Evolutionary conservation across 176 grass and related monocot genomes (phyloP).

Genomic region (Hordeum vulgare): MorexV3_pseudomolecules_assembly NC_058524.1:615344432-615344931

Average conservation of each 20-base stretch:
- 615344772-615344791: no score
- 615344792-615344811: no score
- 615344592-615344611: neutral
- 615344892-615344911: conserved; percentile 10
- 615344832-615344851: no score
- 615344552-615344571: neutral
- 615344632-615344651: neutral
- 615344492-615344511: neutral
- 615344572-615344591: neutral
- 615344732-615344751: no score
- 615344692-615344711: neutral
- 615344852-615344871: neutral
- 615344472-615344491: neutral
- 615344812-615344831: no score
- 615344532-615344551: neutral
- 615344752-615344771: no score
- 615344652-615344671: neutral
- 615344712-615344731: no score
- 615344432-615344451: conserved; percentile 22
- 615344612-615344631: neutral
- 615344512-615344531: neutral
- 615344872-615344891: neutral
- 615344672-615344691: neutral
- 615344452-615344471: neutral
- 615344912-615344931: neutral